Conservation (phyloP, 1,139 yeast species). For the Hemisphaericaspora lyxosophila region DNA sequence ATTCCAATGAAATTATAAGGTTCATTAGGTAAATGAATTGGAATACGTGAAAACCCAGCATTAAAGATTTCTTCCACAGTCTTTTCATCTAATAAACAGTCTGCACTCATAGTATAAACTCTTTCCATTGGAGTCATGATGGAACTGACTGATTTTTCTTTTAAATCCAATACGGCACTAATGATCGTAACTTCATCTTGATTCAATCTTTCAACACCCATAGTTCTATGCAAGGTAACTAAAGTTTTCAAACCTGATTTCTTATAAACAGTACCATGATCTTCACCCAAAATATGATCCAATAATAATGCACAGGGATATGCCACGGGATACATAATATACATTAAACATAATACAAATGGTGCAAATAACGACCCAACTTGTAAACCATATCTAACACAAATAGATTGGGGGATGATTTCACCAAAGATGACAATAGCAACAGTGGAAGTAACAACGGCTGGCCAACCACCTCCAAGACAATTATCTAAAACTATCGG, state of each 20-base stretch:
- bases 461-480: constrained; percentile 97
- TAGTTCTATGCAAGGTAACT: constrained; percentile 87
- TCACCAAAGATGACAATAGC: constrained; percentile 95
- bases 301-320: constrained; percentile 83
- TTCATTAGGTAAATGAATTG: constrained; percentile 89
- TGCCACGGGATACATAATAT: constrained; percentile 86
- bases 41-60: constrained; percentile 93
- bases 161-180: constrained; percentile 88
- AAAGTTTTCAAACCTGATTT: constrained; percentile 90
- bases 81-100: constrained; percentile 75
- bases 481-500: constrained; percentile 92
- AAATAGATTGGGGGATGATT: constrained; percentile 90
- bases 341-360: constrained; percentile 82
- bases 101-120: constrained; percentile 87
- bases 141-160: constrained; percentile 80
- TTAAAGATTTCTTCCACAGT: constrained; percentile 89
- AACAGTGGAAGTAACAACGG: constrained; percentile 88
- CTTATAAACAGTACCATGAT: constrained; percentile 92
- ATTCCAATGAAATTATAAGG: constrained; percentile 92
- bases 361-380: constrained; percentile 92
- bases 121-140: constrained; percentile 95
- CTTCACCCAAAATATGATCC: constrained; percentile 86
- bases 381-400: constrained; percentile 89
- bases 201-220: constrained; percentile 92
- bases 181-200: constrained; percentile 96